Evolutionary conservation across 371 early-diverging fungal species (phyloP).

Genomic region (Mortierella sp.): DNA sequence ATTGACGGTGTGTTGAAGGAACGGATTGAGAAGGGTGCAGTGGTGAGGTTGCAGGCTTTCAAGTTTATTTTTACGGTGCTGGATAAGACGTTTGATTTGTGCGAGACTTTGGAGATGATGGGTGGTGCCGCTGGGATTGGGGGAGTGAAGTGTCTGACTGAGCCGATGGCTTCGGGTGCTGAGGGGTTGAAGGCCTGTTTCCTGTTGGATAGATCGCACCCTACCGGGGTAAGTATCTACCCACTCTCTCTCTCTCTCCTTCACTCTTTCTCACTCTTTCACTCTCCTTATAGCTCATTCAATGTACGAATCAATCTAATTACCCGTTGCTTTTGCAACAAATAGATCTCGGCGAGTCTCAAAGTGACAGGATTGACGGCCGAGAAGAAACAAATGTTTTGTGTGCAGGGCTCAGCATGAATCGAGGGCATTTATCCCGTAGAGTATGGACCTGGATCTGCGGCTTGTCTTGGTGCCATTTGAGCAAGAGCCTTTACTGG

Average conservation of each 20-base stretch:
- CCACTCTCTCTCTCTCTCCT: background rate
- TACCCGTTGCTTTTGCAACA: too few relatives aligned
- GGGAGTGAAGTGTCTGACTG: slow-evolving; percentile 25
- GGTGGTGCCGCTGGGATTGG: background rate
- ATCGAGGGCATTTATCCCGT: slow-evolving; percentile 28
- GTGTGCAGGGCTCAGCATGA: slow-evolving; percentile 27
- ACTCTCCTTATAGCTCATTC: too few relatives aligned
- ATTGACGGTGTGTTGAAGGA: slow-evolving; percentile 15
- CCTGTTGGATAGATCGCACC: slow-evolving; percentile 15
- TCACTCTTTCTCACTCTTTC: too few relatives aligned
- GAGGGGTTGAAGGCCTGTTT: slow-evolving; percentile 28
- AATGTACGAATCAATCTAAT: too few relatives aligned
- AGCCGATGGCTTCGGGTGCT: background rate
- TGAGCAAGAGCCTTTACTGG: too few relatives aligned
- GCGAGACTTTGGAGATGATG: slow-evolving; percentile 7
- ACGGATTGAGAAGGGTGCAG: slow-evolving; percentile 19
- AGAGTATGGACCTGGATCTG: slow-evolving; percentile 22
- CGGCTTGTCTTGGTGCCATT: slow-evolving; percentile 1
- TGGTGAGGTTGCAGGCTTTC: slow-evolving; percentile 3
- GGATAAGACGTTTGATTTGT: slow-evolving; percentile 33
- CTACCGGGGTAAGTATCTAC: slow-evolving; percentile 34
- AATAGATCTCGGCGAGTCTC: slow-evolving; percentile 18
- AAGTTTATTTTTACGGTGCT: slow-evolving; percentile 19
- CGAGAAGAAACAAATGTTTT: slow-evolving; percentile 14
- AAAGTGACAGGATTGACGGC: slow-evolving; percentile 11